Conservation (phyloP, 495 filamentous ascomycete genomes). For the Aspergillus campestris region DNA sequence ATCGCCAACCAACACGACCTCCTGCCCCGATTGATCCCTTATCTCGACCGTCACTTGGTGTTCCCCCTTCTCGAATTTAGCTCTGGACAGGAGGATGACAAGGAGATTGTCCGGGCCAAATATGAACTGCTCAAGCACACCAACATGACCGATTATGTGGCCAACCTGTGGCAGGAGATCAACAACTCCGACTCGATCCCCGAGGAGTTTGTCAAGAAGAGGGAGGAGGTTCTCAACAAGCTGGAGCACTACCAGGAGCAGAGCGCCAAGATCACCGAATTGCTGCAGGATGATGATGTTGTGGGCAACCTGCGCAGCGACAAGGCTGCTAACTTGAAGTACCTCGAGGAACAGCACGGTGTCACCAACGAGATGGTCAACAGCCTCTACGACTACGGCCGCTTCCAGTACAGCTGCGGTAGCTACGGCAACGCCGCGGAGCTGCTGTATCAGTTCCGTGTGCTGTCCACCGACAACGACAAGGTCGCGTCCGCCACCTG, state of each 20-base stretch:
- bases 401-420: slow-evolving; percentile 93
- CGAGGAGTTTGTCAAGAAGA: slow-evolving; percentile 76
- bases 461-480: slow-evolving; percentile 95
- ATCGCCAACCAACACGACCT: slow-evolving; percentile 66
- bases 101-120: slow-evolving; percentile 71
- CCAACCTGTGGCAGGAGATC: slow-evolving; percentile 77
- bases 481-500: slow-evolving; percentile 90
- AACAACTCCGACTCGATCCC: slow-evolving; percentile 70
- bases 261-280: slow-evolving; percentile 73
- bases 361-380: slow-evolving; percentile 94
- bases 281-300: slow-evolving; percentile 80
- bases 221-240: slow-evolving; percentile 77
- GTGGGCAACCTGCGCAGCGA: slow-evolving; percentile 81
- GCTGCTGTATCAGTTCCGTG: slow-evolving; percentile 88
- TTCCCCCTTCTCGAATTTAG: slow-evolving; percentile 91
- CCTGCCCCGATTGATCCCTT: slow-evolving; percentile 76
- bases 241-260: slow-evolving; percentile 74
- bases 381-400: slow-evolving; percentile 85
- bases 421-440: slow-evolving; percentile 83
- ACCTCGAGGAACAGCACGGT: slow-evolving; percentile 85
- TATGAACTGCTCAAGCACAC: slow-evolving; percentile 89
- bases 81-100: slow-evolving; percentile 47
- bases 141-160: slow-evolving; percentile 97
- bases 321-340: slow-evolving; percentile 95
- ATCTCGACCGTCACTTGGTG: slow-evolving; percentile 92